A percentile compares a stretch with the other conserved stretches of the same genome.
Evolutionary conservation across 345 rosid species (phyloP).

Genomic region (Kernera saxatilis): DNA sequence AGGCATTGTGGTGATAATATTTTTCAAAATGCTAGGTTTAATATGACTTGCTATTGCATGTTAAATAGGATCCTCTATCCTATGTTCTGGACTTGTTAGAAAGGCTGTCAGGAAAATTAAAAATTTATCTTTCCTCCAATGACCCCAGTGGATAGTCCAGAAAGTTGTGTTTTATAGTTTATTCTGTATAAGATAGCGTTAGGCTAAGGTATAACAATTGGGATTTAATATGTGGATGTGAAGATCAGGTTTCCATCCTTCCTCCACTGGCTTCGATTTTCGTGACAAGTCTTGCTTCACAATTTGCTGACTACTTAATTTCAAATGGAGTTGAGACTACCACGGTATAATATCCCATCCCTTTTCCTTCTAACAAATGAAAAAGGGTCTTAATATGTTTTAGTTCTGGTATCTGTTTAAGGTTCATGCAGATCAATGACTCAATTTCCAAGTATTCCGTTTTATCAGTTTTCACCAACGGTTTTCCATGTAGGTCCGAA

Average conservation of each 20-base stretch:
- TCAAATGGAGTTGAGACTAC: slow-evolving; percentile 78
- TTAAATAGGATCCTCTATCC: neutral
- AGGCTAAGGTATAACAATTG: slow-evolving; percentile 8
- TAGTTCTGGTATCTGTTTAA: neutral
- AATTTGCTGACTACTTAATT: slow-evolving; percentile 78
- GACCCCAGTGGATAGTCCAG: neutral
- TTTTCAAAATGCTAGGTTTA: neutral
- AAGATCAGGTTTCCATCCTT: slow-evolving; percentile 89
- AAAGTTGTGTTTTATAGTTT: neutral
- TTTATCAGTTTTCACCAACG: neutral
- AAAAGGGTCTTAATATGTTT: neutral
- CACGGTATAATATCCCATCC: slow-evolving; percentile 40
- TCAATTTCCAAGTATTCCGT: neutral
- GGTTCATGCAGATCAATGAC: neutral
- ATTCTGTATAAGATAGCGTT: neutral
- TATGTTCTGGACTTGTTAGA: neutral
- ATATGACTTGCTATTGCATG: neutral
- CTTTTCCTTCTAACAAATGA: neutral
- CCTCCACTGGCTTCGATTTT: slow-evolving; percentile 89
- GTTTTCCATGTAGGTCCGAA: slow-evolving; percentile 56
- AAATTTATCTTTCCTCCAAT: neutral
- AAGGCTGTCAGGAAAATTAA: neutral
- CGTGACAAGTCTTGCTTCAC: slow-evolving; percentile 74
- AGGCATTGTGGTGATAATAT: neutral
- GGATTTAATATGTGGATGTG: slow-evolving; percentile 17